Evolutionary conservation across 164 flowering plant genomes (phyloP).

Genomic region (Brasenia schreberi): DNA sequence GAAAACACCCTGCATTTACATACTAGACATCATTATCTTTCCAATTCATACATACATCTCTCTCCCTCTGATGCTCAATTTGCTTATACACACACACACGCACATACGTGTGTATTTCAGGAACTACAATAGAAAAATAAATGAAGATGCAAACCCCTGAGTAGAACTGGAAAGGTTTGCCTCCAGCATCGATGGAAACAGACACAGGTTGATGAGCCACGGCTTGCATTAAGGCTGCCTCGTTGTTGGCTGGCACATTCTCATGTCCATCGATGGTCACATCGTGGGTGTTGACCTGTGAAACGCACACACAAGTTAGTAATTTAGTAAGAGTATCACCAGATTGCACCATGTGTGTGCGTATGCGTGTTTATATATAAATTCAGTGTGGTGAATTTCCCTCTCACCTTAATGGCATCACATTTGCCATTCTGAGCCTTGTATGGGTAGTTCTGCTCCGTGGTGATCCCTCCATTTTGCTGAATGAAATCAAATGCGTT

Average conservation of each 20-base stretch:
- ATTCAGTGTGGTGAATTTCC: no score
- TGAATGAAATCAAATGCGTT: conserved; percentile 57
- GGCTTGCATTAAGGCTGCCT: conserved; percentile 56
- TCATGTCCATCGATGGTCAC: conserved; percentile 71
- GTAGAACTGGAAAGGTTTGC: conserved; percentile 65
- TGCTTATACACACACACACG: no score
- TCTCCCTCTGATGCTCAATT: no score
- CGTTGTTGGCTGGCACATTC: conserved; percentile 50
- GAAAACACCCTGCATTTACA: conserved; percentile 55
- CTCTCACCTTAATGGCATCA: conserved; percentile 31
- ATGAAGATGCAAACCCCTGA: conserved; percentile 20
- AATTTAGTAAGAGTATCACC: no score
- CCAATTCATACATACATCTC: no score
- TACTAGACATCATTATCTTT: no score
- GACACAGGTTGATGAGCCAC: conserved; percentile 62
- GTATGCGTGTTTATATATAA: no score
- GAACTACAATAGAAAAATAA: no score
- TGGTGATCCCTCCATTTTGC: conserved; percentile 50
- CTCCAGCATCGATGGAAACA: conserved; percentile 72
- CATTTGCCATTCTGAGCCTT: conserved; percentile 47
- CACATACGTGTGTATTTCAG: no score
- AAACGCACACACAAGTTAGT: neutral
- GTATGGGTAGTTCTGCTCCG: conserved; percentile 63
- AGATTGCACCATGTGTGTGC: no score
- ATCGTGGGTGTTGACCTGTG: conserved; percentile 33